phyloP scores from a whole-genome alignment of 495 filamentous ascomycete genomes.

The Xeromyces bisporus region DNA sequence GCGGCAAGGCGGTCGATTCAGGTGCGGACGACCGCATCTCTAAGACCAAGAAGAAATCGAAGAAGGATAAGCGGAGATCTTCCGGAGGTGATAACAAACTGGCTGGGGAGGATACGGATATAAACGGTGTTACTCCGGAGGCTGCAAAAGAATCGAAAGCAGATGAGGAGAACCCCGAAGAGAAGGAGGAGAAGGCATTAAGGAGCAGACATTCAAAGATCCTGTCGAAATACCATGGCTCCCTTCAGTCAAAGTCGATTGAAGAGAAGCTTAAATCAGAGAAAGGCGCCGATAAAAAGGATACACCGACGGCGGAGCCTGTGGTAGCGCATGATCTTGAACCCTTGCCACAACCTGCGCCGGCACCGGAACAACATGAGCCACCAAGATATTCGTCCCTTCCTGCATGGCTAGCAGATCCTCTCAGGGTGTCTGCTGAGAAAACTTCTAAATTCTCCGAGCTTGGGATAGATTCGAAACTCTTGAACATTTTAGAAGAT shows the following conservation, averaged over 20 bases:
- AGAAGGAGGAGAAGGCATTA: conserved; percentile 6
- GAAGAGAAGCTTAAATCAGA: conserved; percentile 14
- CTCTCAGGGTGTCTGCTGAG: conserved; percentile 43
- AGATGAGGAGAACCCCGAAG: neutral
- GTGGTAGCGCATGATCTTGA: conserved; percentile 48
- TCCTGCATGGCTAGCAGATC: conserved; percentile 55
- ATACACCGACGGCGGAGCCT: conserved; percentile 13
- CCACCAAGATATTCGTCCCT: conserved; percentile 30
- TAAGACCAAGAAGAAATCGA: conserved; percentile 15
- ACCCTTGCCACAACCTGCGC: conserved; percentile 61
- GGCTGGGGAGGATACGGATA: conserved; percentile 9
- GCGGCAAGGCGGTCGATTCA: conserved; percentile 11
- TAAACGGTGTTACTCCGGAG: conserved; percentile 1
- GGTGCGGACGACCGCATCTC: conserved; percentile 5
- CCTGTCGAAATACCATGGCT: conserved; percentile 30
- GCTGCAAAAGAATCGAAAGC: neutral
- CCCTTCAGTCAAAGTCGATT: conserved; percentile 12
- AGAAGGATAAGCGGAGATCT: conserved; percentile 13
- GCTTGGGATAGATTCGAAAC: conserved; percentile 37
- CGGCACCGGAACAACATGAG: conserved; percentile 33
- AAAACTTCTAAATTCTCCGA: conserved; percentile 42
- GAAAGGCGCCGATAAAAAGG: conserved; percentile 10
- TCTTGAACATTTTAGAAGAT: conserved; percentile 42
- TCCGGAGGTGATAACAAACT: conserved; percentile 4
- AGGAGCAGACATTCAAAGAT: conserved; percentile 27